A percentile compares a stretch with the other conserved stretches of the same genome.
Evolutionary conservation across 805 yeast genomes (phyloP).

Genomic region (Clavispora asparagi): DNA sequence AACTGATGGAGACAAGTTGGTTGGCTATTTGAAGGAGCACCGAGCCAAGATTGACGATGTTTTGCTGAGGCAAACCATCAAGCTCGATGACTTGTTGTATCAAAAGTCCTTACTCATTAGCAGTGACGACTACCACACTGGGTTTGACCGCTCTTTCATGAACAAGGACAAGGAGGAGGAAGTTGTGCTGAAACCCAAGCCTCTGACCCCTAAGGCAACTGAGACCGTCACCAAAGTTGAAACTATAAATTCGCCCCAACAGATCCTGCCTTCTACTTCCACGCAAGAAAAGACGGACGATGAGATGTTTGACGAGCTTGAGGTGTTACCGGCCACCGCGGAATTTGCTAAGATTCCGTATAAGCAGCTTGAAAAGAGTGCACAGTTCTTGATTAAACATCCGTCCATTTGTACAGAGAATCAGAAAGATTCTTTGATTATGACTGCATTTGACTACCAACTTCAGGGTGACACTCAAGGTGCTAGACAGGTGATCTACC

Average conservation of each 20-base stretch:
- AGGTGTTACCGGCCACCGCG: constrained; percentile 57
- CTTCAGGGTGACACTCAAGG: constrained; percentile 50
- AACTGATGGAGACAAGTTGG: constrained; percentile 27
- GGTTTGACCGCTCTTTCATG: constrained; percentile 80
- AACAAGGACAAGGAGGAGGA: constrained; percentile 46
- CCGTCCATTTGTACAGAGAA: constrained; percentile 69
- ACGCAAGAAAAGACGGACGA: constrained; percentile 12
- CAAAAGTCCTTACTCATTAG: constrained; percentile 76
- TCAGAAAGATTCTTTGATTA: constrained; percentile 87
- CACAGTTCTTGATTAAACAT: constrained; percentile 50
- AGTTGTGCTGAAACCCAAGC: background rate
- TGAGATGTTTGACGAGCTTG: constrained; percentile 44
- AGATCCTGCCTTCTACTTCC: constrained; percentile 1
- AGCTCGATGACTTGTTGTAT: constrained; percentile 58
- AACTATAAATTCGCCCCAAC: constrained; percentile 23
- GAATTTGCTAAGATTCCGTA: constrained; percentile 56
- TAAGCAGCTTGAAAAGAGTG: constrained; percentile 44
- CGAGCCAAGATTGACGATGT: constrained; percentile 65
- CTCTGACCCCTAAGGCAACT: constrained; percentile 4
- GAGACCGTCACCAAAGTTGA: constrained; percentile 26
- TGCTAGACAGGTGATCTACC: constrained; percentile 69
- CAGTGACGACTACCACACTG: constrained; percentile 87
- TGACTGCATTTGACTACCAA: constrained; percentile 87
- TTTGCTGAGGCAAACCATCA: constrained; percentile 56
- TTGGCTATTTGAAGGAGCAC: constrained; percentile 50